A percentile compares a stretch with the other conserved stretches of the same genome.
These are phyloP conservation scores for Wickerhamomyces hampshirensis DNA, from an alignment of 805 yeast genomes.

Conservation along the genomic window DNA sequence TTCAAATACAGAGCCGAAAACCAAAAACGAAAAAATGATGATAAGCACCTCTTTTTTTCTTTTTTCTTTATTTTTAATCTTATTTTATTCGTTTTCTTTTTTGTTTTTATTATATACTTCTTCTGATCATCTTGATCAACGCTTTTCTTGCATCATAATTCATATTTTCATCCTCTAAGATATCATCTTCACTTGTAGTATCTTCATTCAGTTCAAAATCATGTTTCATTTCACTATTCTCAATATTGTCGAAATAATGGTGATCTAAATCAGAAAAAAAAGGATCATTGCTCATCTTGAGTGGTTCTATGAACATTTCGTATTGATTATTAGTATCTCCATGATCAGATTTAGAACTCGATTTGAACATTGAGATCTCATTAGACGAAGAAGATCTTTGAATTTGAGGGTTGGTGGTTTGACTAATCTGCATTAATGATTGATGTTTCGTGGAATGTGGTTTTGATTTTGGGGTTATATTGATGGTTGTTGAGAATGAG, in stretches of 20 bases:
- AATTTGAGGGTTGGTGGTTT: slow-evolving; percentile 3
- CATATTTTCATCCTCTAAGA: slow-evolving; percentile 13
- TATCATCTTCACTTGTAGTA: slow-evolving; percentile 6
- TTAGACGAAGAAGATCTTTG: slow-evolving; percentile 16
- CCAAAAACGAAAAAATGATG: too few species aligned
- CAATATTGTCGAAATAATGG: slow-evolving; percentile 6
- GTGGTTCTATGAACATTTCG: slow-evolving; percentile 21
- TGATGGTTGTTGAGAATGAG: neutral
- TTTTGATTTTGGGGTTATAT: slow-evolving; percentile 1
- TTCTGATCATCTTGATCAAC: slow-evolving; percentile 24
- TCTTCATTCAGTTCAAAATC: slow-evolving; percentile 6
- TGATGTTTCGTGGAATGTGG: slow-evolving; percentile 19
- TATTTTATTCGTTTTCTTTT: too few species aligned
- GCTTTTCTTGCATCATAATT: slow-evolving; percentile 27
- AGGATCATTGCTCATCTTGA: slow-evolving; percentile 15
- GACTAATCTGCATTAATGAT: slow-evolving; percentile 11
- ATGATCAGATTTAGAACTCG: neutral
- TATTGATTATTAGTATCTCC: slow-evolving; percentile 2
- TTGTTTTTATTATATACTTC: slow-evolving; percentile 20
- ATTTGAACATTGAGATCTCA: slow-evolving; percentile 8
- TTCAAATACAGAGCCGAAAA: too few species aligned
- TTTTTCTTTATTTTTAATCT: too few species aligned
- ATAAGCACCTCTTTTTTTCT: too few species aligned
- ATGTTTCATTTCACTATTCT: slow-evolving; percentile 6
- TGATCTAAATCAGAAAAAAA: slow-evolving; percentile 19